Base-by-base conservation (phyloP, 352 stramenopile species). In the Phytophthora vignae region DNA sequence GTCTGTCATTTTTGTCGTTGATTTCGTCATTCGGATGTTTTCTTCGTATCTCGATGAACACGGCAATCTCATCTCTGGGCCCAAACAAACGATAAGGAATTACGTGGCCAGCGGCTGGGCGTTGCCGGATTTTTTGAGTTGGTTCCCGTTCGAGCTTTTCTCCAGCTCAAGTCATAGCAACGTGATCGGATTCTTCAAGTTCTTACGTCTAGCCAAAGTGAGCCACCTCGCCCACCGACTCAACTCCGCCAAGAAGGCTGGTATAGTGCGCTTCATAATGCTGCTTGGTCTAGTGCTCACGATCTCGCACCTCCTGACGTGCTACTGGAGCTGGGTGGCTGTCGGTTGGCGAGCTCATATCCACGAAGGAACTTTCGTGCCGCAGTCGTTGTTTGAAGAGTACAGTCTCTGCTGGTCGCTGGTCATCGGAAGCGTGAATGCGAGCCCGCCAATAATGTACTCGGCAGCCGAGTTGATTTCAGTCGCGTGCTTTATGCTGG, bases 191-290 rank as follows among this genome's bases (percentile, higher is more conserved):
- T 76, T 89, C 50, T 68, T 73, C 8, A 90, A 90, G 33, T 74
- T 88, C 15, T 81, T 89, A 46, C 78, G 81, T 0, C 77, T 90
- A 17, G 77, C 66, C n/a, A 90, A 89, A 57, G 77, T 90, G 25
- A 89, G 77, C 44, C 76, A 87, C 19, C 79, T 89, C 9, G 81
- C 77, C 7, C 56, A 74, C 1, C 71, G 67, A 12, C 69, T 90
- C 10, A 59, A 89, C 53, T 88, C 81, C 9, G 74, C 83, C 33
- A 85, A 78, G 69, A 90, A 90, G 52, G 83, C 79, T 2, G 83
- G 81, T 6, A 56, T 86, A 10, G 67, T 90, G 38, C 81, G 83
- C 12, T 82, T 90, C 44, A 29, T 79, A 1, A 46, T 75, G 1
- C 69, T 90, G 1, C 56, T 90, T 10, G 73, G 81, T 25, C 64